Evolutionary conservation across 805 yeast species (phyloP), one percentile per base, ranked within the genome.

Genomic region (Blastobotrys attinorum): DNA sequence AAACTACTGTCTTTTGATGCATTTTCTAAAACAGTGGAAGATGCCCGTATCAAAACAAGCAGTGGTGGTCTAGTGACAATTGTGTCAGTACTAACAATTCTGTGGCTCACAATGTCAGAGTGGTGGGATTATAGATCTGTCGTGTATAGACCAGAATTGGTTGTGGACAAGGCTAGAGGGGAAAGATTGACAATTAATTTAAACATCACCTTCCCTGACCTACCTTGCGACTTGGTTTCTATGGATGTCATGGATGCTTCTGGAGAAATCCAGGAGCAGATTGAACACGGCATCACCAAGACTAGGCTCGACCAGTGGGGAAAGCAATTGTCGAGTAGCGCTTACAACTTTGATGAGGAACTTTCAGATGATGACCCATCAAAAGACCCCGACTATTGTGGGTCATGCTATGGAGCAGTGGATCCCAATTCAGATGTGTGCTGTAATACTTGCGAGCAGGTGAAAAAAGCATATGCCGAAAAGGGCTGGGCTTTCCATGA

Each of bases 1-100:
- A 53, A 57, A 48, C 63, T 79, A 50, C 59, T 84, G 39, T 76
- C 81, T 35, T 67, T 84, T 47, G 97, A 89, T 63, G 95, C 90
- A n/a, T 89, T 90, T 60, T 76, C 95, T 22, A 90, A 89, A 64
- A 85, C 97, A 3, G 89, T 86, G 29, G 97, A 90, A 58, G 98
- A 92, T 61, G 94, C 95, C 6, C 75, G 85, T 40, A 77, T 92
- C 48, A 79, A 83, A 49, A 92, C 98, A 3, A 73, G 90, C 3
- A 73, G 90, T 6, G 98, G 98, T 42, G 98, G 96, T 2, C 55
- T 87, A 22, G 84, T 92, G 56, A 87, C 97, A 2, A 56, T 92
- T 34, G 65, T 76, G 2, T 83, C 96, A 56, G 56, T 77, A 2
- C 40, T 77, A 4, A 69, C 83, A 2, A 79, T 86, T 15, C 44